phyloP scores from a whole-genome alignment of 768 basidiomycete genomes.

The Boletus pseudo-olivaceus region DNA sequence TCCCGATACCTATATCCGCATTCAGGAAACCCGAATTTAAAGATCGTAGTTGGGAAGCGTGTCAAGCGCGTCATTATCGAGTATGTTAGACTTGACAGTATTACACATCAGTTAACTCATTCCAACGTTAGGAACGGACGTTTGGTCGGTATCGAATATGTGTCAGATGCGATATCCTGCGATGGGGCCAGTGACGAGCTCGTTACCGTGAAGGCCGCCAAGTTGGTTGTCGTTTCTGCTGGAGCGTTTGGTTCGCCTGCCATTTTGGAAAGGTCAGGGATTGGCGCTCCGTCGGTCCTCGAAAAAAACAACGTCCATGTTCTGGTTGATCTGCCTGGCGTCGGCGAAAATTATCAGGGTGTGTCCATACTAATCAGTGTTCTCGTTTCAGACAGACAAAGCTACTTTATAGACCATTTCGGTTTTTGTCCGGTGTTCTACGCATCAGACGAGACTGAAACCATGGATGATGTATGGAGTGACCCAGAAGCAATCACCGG shows the following conservation, averaged over 20 bases:
- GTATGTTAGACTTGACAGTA: not conserved
- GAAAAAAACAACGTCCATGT: slow-evolving; percentile 42
- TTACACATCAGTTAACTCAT: not conserved
- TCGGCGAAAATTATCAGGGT: slow-evolving; percentile 70
- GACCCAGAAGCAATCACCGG: slow-evolving; percentile 36
- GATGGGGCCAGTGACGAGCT: slow-evolving; percentile 10
- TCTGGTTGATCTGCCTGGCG: slow-evolving; percentile 66
- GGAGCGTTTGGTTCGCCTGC: slow-evolving; percentile 56
- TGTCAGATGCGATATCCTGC: slow-evolving; percentile 22
- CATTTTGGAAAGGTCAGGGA: slow-evolving; percentile 65
- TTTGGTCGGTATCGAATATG: slow-evolving; percentile 39
- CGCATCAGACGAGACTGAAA: slow-evolving; percentile 42
- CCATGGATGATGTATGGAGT: slow-evolving; percentile 46
- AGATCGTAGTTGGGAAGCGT: slow-evolving; percentile 26
- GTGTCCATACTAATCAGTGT: not conserved
- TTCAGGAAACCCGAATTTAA: slow-evolving; percentile 28
- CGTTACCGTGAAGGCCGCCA: slow-evolving; percentile 25
- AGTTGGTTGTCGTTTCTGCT: slow-evolving; percentile 47
- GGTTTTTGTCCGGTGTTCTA: slow-evolving; percentile 31
- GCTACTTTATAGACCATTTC: slow-evolving; percentile 25
- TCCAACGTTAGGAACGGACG: slow-evolving; percentile 26
- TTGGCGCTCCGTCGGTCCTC: slow-evolving; percentile 54
- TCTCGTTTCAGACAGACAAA: not conserved
- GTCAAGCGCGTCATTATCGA: slow-evolving; percentile 11
- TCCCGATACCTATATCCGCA: slow-evolving; percentile 39